A percentile compares a stretch with the other conserved stretches of the same genome.
Conservation (phyloP, 176 grass and related monocot genomes). For the Avena eriantha region DNA sequence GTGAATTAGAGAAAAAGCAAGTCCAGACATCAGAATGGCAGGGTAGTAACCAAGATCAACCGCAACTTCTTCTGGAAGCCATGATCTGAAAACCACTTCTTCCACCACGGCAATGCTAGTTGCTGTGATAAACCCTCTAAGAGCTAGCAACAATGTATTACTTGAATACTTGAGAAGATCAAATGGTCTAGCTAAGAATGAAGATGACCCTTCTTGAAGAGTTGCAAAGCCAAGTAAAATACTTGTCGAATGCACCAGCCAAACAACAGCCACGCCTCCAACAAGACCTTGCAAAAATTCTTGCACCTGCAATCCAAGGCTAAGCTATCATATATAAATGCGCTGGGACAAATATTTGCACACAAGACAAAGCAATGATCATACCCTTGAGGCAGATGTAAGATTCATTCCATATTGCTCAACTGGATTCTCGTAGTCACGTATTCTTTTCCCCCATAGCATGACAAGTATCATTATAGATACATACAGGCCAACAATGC, state of each 20-base stretch:
- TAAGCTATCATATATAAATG: conserved; percentile 25
- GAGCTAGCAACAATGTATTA: conserved; percentile 53
- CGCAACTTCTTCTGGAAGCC: conserved; percentile 86
- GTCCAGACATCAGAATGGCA: conserved; percentile 79
- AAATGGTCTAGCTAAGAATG: conserved; percentile 51
- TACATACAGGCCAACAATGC: conserved; percentile 71
- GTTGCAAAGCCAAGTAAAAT: conserved; percentile 79
- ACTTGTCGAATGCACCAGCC: conserved; percentile 76
- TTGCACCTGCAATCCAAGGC: conserved; percentile 58
- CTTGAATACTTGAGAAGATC: conserved; percentile 68
- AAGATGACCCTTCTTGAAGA: conserved; percentile 43
- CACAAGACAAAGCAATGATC: conserved; percentile 35
- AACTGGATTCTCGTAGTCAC: conserved; percentile 79
- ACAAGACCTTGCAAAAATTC: conserved; percentile 86
- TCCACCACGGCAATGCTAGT: conserved; percentile 80
- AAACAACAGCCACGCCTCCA: conserved; percentile 71
- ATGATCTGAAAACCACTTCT: conserved; percentile 94
- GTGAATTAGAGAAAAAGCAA: conserved; percentile 84
- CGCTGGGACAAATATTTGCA: conserved; percentile 1
- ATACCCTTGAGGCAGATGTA: conserved; percentile 67
- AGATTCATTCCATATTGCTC: conserved; percentile 87
- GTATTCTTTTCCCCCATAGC: conserved; percentile 96
- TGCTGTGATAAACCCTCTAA: conserved; percentile 71
- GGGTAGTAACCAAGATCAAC: conserved; percentile 81
- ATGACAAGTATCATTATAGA: conserved; percentile 84